phyloP scores from a whole-genome alignment of 306 rosid genomes.

The Inga leiocalycina region DNA sequence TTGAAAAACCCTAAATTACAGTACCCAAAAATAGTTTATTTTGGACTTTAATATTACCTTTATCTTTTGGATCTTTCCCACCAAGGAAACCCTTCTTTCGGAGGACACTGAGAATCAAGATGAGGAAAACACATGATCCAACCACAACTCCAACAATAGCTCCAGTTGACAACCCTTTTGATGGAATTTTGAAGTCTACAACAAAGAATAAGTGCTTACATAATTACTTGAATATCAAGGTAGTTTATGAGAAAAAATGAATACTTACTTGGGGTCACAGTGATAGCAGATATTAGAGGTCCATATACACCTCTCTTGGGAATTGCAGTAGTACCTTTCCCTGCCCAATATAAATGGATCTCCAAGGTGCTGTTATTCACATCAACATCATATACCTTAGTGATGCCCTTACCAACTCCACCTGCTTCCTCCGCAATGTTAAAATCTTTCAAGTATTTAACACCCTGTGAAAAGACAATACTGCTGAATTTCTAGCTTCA shows the following conservation, averaged over 20 bases:
- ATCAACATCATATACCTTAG: too few relatives aligned
- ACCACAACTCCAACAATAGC: constrained; percentile 51
- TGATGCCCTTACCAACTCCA: too few relatives aligned
- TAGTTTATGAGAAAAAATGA: too few relatives aligned
- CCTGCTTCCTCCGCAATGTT: too few relatives aligned
- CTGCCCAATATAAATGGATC: too few relatives aligned
- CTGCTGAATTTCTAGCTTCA: constrained; percentile 3
- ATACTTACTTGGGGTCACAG: constrained; percentile 50
- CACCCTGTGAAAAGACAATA: background rate
- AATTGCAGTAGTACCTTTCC: constrained; percentile 59
- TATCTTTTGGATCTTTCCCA: constrained; percentile 45
- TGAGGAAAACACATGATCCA: constrained; percentile 37
- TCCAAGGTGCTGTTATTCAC: too few relatives aligned
- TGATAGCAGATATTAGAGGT: constrained; percentile 81
- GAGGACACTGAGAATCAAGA: constrained; percentile 24
- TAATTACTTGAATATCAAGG: too few relatives aligned
- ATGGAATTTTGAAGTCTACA: constrained; percentile 53
- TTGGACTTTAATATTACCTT: constrained; percentile 46
- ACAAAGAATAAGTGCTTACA: constrained; percentile 6
- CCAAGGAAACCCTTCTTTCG: constrained; percentile 56
- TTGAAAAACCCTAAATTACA: too few relatives aligned
- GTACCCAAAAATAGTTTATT: background rate
- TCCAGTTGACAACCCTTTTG: constrained; percentile 36
- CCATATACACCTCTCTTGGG: constrained; percentile 75
- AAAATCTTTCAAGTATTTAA: too few relatives aligned